A percentile compares a stretch with the other conserved stretches of the same genome.
Conservation (phyloP, 2,329 filamentous ascomycete genomes). For the Zasmidium angulare region DNA sequence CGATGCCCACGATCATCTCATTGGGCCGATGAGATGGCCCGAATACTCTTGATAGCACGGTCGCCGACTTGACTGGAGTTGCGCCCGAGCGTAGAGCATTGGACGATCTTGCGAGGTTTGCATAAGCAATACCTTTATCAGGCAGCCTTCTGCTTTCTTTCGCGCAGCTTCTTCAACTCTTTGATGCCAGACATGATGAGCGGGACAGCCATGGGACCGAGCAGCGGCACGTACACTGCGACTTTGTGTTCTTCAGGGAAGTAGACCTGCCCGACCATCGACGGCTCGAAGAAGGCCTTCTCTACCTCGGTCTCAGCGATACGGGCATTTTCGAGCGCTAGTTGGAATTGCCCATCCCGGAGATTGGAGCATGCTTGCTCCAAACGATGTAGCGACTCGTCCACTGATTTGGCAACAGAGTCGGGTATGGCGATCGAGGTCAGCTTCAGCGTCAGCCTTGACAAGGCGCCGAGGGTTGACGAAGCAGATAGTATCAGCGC, state of each 20-base stretch:
- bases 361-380: constrained; percentile 73
- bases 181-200: constrained; percentile 80
- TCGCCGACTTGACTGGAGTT: too few relatives aligned
- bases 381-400: constrained; percentile 75
- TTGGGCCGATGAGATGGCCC: too few relatives aligned
- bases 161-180: constrained; percentile 58
- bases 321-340: constrained; percentile 74
- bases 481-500: constrained; percentile 85
- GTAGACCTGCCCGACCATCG: constrained; percentile 97
- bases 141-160: constrained; percentile 19
- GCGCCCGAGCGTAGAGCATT: too few relatives aligned
- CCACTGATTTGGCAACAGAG: constrained; percentile 81
- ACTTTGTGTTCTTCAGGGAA: constrained; percentile 99
- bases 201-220: constrained; percentile 89
- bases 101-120: too few relatives aligned
- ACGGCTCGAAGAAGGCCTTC: constrained; percentile 95
- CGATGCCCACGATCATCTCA: too few relatives aligned
- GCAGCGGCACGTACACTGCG: constrained; percentile 86
- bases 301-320: constrained; percentile 88
- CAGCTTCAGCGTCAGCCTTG: constrained; percentile 78
- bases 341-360: constrained; percentile 58
- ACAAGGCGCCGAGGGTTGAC: constrained; percentile 88
- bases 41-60: too few relatives aligned
- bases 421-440: constrained; percentile 88
- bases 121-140: constrained; percentile 3